These are phyloP conservation scores for Ustulina deusta DNA, from an alignment of 2,329 filamentous ascomycete genomes.

Conservation along the genomic window DNA sequence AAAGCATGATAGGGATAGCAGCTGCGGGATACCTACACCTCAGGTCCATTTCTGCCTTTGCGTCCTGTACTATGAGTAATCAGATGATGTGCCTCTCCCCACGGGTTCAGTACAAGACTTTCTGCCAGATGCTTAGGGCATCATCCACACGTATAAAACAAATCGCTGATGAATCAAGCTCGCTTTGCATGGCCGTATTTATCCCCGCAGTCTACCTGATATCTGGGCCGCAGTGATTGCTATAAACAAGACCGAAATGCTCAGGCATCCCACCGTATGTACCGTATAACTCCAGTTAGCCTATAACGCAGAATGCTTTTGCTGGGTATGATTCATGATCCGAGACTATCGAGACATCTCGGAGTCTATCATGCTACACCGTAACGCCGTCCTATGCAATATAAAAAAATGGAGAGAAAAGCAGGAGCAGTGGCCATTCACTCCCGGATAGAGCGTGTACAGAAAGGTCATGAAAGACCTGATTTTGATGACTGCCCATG, in stretches of 20 bases:
- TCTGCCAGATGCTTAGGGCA: slow-evolving; percentile 15
- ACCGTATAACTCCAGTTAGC: slow-evolving; percentile 48
- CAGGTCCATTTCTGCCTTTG: not conserved
- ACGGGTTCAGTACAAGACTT: slow-evolving; percentile 15
- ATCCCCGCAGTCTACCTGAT: slow-evolving; percentile 22
- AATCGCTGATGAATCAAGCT: slow-evolving; percentile 33
- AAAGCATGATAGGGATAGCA: slow-evolving; percentile 15
- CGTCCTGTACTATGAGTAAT: slow-evolving; percentile 8
- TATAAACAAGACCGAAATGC: slow-evolving; percentile 36
- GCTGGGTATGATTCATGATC: slow-evolving; percentile 51
- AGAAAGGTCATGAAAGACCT: slow-evolving; percentile 39
- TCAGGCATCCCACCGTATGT: slow-evolving; percentile 40
- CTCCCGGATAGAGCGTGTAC: slow-evolving; percentile 29
- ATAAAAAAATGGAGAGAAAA: slow-evolving; percentile 37
- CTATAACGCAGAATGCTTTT: slow-evolving; percentile 52
- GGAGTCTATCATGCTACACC: slow-evolving; percentile 48
- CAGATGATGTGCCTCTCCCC: not conserved
- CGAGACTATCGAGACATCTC: slow-evolving; percentile 43
- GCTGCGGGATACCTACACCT: not conserved
- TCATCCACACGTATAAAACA: slow-evolving; percentile 23
- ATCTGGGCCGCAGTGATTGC: slow-evolving; percentile 15
- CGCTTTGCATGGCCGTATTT: slow-evolving; percentile 20
- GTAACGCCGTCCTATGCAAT: slow-evolving; percentile 51
- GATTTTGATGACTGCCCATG: slow-evolving; percentile 46
- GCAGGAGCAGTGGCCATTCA: slow-evolving; percentile 11